A percentile compares a stretch with the other conserved stretches of the same genome.
Evolutionary conservation across 2,329 filamentous ascomycete genomes (phyloP).

Genomic region (Ceratocystis smalleyi): DNA sequence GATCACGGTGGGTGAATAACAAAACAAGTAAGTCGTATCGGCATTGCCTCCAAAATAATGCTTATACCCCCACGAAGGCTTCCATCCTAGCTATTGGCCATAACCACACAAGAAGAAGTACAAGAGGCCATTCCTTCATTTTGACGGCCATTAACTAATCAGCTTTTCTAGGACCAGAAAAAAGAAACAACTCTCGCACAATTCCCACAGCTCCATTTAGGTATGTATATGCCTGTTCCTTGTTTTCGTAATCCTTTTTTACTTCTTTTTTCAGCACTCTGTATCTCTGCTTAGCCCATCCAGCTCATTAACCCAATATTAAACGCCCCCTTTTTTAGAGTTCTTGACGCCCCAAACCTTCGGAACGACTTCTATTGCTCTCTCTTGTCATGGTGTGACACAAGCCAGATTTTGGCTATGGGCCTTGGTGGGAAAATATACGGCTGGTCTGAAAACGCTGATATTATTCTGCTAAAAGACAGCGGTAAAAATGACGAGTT

Average conservation of each 20-base stretch:
- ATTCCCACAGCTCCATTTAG: conserved; percentile 16
- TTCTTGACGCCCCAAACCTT: conserved; percentile 77
- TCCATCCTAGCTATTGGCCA: conserved; percentile 1
- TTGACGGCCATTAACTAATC: not conserved
- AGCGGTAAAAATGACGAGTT: conserved; percentile 19
- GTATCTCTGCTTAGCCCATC: not conserved
- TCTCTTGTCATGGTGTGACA: conserved; percentile 67
- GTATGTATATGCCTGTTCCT: conserved; percentile 3
- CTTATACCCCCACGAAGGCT: too few species aligned
- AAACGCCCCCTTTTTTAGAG: conserved; percentile 30
- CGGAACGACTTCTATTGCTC: conserved; percentile 95
- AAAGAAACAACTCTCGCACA: not conserved
- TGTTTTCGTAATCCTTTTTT: not conserved
- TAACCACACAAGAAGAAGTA: conserved; percentile 10
- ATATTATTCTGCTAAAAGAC: conserved; percentile 42
- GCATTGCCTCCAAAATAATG: not conserved
- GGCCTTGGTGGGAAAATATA: conserved; percentile 68
- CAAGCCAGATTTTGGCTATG: conserved; percentile 62
- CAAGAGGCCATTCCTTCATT: not conserved
- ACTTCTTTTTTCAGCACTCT: conserved; percentile 10
- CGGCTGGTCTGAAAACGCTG: conserved; percentile 67
- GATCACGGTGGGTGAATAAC: conserved; percentile 26
- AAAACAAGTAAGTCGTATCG: conserved; percentile 10
- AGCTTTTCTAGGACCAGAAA: not conserved
- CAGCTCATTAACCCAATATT: not conserved